Evolutionary conservation across 1,284 basidiomycete species (phyloP).

Genomic region (Malassezia restricta): DNA sequence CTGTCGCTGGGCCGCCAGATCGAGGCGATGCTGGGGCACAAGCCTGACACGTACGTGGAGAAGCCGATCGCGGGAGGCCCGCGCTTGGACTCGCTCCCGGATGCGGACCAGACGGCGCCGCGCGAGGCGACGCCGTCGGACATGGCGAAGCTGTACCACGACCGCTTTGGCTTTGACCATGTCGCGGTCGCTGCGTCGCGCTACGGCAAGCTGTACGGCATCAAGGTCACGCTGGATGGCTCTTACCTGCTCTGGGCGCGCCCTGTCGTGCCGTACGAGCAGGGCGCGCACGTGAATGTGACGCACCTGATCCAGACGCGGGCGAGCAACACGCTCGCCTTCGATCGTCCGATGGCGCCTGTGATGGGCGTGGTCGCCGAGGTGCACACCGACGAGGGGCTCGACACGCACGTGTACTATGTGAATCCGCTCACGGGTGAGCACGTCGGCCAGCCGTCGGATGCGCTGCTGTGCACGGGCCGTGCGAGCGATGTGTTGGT

Average conservation of each 20-base stretch:
- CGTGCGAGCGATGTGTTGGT: not conserved
- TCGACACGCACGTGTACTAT: slow-evolving; percentile 36
- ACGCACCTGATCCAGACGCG: slow-evolving; percentile 31
- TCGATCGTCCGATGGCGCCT: slow-evolving; percentile 17
- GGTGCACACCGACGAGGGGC: slow-evolving; percentile 15
- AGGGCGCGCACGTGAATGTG: slow-evolving; percentile 26
- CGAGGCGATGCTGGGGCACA: slow-evolving; percentile 1
- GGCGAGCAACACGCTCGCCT: slow-evolving; percentile 23
- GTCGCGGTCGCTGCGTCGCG: slow-evolving; percentile 62
- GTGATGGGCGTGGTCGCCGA: slow-evolving; percentile 35
- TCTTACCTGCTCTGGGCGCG: slow-evolving; percentile 36
- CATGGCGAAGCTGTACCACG: slow-evolving; percentile 45
- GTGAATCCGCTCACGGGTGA: slow-evolving; percentile 40
- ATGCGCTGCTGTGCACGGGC: slow-evolving; percentile 6
- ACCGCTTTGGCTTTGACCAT: slow-evolving; percentile 78
- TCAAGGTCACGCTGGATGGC: slow-evolving; percentile 62
- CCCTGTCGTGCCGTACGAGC: slow-evolving; percentile 37
- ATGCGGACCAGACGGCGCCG: slow-evolving; percentile 24
- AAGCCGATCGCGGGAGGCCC: slow-evolving; percentile 9
- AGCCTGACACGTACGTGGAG: not conserved
- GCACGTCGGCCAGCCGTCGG: slow-evolving; percentile 17
- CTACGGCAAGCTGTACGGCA: slow-evolving; percentile 65
- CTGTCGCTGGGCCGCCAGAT: not conserved
- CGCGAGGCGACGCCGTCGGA: not conserved
- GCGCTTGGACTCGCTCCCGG: not conserved